Conservation (phyloP, 768 basidiomycete genomes). For the Nidula microcarpa region DNA sequence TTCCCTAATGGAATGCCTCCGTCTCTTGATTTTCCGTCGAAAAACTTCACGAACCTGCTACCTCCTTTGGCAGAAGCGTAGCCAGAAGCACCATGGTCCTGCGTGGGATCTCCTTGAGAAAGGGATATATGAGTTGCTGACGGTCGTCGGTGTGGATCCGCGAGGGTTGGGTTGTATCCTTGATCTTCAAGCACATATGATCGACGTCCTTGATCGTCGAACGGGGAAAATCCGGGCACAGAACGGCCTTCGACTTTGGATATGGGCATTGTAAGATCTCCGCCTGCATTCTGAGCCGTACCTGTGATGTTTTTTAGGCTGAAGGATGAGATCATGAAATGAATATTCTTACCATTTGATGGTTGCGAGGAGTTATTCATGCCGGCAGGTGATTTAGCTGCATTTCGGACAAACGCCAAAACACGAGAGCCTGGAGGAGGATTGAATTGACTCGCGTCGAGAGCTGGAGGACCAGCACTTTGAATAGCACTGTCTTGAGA, state of each 20-base stretch:
- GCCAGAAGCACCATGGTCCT: too few species aligned
- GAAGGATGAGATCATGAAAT: too few species aligned
- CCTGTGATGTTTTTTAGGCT: too few species aligned
- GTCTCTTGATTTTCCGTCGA: slow-evolving; percentile 68
- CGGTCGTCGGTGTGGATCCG: slow-evolving; percentile 9
- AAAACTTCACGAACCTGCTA: slow-evolving; percentile 86
- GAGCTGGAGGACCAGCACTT: slow-evolving; percentile 14
- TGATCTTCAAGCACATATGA: not conserved
- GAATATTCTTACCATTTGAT: slow-evolving; percentile 17
- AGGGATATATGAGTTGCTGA: slow-evolving; percentile 14
- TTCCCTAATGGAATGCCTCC: slow-evolving; percentile 27
- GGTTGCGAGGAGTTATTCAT: slow-evolving; percentile 11
- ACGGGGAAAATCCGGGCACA: slow-evolving; percentile 48
- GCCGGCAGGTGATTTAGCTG: slow-evolving; percentile 21
- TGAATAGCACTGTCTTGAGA: not conserved
- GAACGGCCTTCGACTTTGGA: slow-evolving; percentile 22
- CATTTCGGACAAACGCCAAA: slow-evolving; percentile 39
- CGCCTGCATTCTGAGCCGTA: too few species aligned
- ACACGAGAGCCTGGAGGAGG: slow-evolving; percentile 50
- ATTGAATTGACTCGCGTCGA: slow-evolving; percentile 30
- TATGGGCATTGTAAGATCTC: not conserved
- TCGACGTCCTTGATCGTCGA: slow-evolving; percentile 43
- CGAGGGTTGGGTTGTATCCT: not conserved
- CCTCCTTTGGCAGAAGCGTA: slow-evolving; percentile 32
- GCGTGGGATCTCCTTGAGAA: slow-evolving; percentile 1